Percentiles rank a stretch among this genome's conserved stretches.
These are phyloP conservation scores for Epithemia pelagica DNA, from an alignment of 108 stramenopile genomes.

Conservation along the genomic window DNA sequence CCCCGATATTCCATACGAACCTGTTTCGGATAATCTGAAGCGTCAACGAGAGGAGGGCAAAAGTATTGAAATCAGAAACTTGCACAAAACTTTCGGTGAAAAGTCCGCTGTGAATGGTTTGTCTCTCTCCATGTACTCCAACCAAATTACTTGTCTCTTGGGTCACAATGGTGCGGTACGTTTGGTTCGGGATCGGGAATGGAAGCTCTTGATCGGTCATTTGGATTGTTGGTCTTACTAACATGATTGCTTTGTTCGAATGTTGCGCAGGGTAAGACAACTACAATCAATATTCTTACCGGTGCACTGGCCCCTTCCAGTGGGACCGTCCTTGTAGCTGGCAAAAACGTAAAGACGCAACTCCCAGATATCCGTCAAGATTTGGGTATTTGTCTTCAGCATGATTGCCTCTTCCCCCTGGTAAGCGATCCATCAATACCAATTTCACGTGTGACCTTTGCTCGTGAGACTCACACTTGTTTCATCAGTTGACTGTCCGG, in stretches of 20 bases:
- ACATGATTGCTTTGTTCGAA: too few relatives aligned
- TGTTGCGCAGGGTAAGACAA: conserved; percentile 33
- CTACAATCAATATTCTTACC: conserved; percentile 86
- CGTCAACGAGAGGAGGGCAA: conserved; percentile 34
- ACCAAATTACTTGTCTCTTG: conserved; percentile 88
- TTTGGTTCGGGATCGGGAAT: too few relatives aligned
- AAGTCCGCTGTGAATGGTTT: conserved; percentile 89
- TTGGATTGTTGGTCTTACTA: too few relatives aligned
- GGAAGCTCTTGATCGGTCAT: too few relatives aligned
- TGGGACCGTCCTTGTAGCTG: conserved; percentile 77
- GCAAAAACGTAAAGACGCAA: conserved; percentile 66
- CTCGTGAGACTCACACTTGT: too few relatives aligned
- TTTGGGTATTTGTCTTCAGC: conserved; percentile 91
- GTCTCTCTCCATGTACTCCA: conserved; percentile 80
- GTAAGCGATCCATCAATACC: too few relatives aligned
- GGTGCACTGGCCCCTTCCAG: conserved; percentile 83
- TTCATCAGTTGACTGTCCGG: conserved; percentile 75
- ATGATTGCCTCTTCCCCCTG: conserved; percentile 89
- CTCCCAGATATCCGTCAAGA: conserved; percentile 57
- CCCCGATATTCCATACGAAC: conserved; percentile 41
- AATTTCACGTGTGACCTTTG: too few relatives aligned
- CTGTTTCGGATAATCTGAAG: conserved; percentile 42
- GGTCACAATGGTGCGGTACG: conserved; percentile 89
- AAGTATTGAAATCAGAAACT: conserved; percentile 55
- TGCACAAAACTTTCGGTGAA: conserved; percentile 79